Evolutionary conservation across 495 filamentous ascomycete genomes (phyloP).

Genomic region (Pyrenula aspistea): DNA sequence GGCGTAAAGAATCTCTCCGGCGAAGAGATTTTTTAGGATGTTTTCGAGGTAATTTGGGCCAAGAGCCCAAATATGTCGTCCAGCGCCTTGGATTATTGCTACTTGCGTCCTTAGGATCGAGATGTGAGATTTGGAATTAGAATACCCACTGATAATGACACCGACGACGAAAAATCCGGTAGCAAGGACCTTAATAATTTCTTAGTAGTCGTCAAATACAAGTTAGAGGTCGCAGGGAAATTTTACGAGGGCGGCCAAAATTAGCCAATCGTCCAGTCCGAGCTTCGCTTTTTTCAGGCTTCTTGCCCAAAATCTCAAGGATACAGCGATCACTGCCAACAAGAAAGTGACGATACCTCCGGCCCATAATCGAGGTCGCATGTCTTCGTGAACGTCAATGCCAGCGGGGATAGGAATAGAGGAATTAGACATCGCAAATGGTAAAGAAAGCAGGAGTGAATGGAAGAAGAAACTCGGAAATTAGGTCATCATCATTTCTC

Average conservation of each 20-base stretch:
- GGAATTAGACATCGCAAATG: background rate
- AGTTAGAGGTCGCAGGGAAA: background rate
- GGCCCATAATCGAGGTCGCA: background rate
- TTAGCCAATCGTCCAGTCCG: conserved; percentile 8
- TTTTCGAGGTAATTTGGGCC: background rate
- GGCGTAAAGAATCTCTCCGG: conserved; percentile 8
- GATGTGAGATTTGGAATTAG: no score
- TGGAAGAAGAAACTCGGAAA: no score
- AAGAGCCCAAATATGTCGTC: conserved; percentile 2
- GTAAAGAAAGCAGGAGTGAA: no score
- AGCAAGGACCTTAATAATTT: no score
- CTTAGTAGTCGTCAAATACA: no score
- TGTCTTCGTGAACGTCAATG: background rate
- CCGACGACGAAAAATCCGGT: no score
- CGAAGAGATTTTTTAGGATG: conserved; percentile 6
- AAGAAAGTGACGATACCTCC: background rate
- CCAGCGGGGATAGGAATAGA: background rate
- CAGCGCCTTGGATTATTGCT: conserved; percentile 7
- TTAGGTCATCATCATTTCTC: no score
- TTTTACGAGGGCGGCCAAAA: conserved; percentile 3
- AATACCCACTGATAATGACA: no score
- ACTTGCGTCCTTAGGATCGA: no score
- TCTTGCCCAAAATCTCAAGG: background rate
- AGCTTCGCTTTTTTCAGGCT: conserved; percentile 1
- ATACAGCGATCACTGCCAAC: background rate